These are phyloP conservation scores for Diphasiastrum complanatum DNA, from an alignment of 83 land plant genomes.

Conservation along the genomic window DNA sequence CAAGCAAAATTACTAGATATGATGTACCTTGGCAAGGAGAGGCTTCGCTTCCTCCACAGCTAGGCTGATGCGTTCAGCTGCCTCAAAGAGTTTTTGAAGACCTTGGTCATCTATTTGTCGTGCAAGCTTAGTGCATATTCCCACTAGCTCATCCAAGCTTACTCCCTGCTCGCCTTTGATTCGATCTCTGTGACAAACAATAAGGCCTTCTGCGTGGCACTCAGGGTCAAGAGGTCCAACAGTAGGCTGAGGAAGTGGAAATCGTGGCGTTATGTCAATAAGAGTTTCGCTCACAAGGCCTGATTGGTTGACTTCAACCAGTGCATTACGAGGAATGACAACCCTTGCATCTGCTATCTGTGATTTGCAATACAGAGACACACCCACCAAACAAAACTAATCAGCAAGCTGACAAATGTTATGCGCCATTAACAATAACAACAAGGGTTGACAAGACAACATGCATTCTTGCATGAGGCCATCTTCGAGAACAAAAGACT, in stretches of 20 bases:
- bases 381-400: not conserved
- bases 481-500: no score
- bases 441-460: slow-evolving; percentile 6
- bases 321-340: slow-evolving; percentile 76
- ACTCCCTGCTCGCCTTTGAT: slow-evolving; percentile 84
- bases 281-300: slow-evolving; percentile 93
- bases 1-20: no score
- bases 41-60: slow-evolving; percentile 82
- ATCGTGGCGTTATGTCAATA: slow-evolving; percentile 78
- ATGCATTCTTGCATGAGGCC: no score
- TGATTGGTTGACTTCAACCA: slow-evolving; percentile 92
- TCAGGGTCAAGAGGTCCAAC: slow-evolving; percentile 69
- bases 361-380: slow-evolving; percentile 7
- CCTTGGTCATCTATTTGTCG: slow-evolving; percentile 75
- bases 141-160: slow-evolving; percentile 83
- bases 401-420: not conserved
- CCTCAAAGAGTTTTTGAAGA: slow-evolving; percentile 38
- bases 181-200: slow-evolving; percentile 81
- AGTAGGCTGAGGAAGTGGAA: slow-evolving; percentile 68
- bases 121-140: slow-evolving; percentile 79
- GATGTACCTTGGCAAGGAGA: slow-evolving; percentile 63
- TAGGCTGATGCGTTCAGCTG: slow-evolving; percentile 65
- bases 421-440: no score
- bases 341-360: slow-evolving; percentile 79
- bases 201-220: slow-evolving; percentile 72